Evolutionary conservation across 495 filamentous ascomycete genomes (phyloP).

Genomic region (Amniculicola lignicola): DNA sequence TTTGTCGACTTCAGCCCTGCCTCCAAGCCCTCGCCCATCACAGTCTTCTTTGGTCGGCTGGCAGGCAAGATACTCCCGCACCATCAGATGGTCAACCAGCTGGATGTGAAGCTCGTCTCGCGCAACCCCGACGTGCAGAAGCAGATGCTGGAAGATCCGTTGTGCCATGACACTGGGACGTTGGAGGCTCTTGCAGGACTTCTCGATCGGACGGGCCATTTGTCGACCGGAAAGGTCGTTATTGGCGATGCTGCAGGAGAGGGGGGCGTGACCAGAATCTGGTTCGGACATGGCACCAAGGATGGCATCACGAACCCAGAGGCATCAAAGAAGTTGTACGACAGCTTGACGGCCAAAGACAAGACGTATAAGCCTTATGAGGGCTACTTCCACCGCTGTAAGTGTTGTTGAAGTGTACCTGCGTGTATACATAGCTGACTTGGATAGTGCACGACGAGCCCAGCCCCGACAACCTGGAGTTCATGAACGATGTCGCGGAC

Average conservation of each 20-base stretch:
- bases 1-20: constrained; percentile 65
- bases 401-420: constrained; percentile 19
- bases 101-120: constrained; percentile 58
- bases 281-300: constrained; percentile 63
- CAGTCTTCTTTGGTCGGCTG: constrained; percentile 59
- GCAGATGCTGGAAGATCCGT: constrained; percentile 56
- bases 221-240: constrained; percentile 49
- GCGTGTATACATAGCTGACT: constrained; percentile 1
- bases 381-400: constrained; percentile 69
- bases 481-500: constrained; percentile 65
- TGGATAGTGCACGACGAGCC: constrained; percentile 66
- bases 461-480: constrained; percentile 56
- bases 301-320: constrained; percentile 65
- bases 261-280: constrained; percentile 48
- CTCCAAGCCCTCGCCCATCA: constrained; percentile 56
- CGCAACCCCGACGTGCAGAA: constrained; percentile 59
- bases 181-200: constrained; percentile 70
- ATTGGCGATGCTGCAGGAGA: constrained; percentile 38
- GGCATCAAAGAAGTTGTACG: constrained; percentile 59
- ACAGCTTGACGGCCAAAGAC: constrained; percentile 56
- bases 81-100: constrained; percentile 53
- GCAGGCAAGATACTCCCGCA: constrained; percentile 62
- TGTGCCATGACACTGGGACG: constrained; percentile 77
- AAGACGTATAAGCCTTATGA: constrained; percentile 69
- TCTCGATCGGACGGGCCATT: constrained; percentile 61